A percentile compares a stretch with the other conserved stretches of the same genome.
phyloP scores from a whole-genome alignment of 129 eudicot species.

The Helichrysum umbraculigerum region DNA sequence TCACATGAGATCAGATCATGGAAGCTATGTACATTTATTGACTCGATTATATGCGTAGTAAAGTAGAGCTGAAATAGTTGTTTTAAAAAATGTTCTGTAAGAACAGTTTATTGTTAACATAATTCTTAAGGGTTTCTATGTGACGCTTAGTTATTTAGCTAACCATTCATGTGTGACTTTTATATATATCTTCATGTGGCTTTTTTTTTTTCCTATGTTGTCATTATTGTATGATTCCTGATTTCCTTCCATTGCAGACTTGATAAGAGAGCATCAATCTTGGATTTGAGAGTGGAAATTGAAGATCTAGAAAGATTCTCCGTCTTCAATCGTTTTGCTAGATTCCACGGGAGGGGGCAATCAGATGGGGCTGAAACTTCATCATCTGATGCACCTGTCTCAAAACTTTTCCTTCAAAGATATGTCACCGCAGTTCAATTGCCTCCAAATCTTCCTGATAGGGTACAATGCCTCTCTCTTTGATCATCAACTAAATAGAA shows the following conservation, averaged over 20 bases:
- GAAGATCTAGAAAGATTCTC: slow-evolving; percentile 1
- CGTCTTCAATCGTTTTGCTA: not conserved
- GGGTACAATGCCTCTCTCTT: slow-evolving; percentile 57
- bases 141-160: not conserved
- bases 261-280: slow-evolving; percentile 11
- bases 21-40: not conserved
- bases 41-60: not conserved
- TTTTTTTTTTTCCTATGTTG: not conserved
- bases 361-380: not conserved
- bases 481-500: too few species aligned
- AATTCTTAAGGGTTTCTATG: too few species aligned
- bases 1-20: not conserved
- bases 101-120: too few species aligned
- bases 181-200: not conserved
- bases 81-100: too few species aligned
- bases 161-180: not conserved
- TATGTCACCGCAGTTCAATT: slow-evolving; percentile 62
- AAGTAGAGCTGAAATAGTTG: too few species aligned
- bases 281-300: slow-evolving; percentile 2
- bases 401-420: slow-evolving; percentile 54
- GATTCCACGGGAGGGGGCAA: slow-evolving; percentile 6
- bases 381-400: slow-evolving; percentile 23
- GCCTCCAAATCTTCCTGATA: slow-evolving; percentile 74
- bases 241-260: slow-evolving; percentile 3
- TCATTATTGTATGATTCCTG: not conserved